Conservation (phyloP, 192 early-diverging fungal genomes). For the Podila minutissima region DNA sequence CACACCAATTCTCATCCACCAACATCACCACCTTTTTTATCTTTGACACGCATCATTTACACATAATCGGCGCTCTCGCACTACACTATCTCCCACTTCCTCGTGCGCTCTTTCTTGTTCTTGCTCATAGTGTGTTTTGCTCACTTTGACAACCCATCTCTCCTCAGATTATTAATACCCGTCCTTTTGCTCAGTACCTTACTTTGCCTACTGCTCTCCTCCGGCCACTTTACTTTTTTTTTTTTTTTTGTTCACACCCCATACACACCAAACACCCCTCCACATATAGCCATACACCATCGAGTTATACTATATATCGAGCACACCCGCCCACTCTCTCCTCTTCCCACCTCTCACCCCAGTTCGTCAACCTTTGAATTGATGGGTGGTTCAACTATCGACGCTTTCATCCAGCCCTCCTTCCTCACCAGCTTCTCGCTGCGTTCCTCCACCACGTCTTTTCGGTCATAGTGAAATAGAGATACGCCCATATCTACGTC, state of each 20-base stretch:
- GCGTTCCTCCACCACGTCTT: conserved; percentile 1
- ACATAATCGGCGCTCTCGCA: not conserved
- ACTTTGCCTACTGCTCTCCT: too few relatives aligned
- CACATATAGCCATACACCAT: not conserved
- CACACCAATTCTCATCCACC: too few relatives aligned
- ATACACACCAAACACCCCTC: not conserved
- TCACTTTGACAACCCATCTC: too few relatives aligned
- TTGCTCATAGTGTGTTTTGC: too few relatives aligned
- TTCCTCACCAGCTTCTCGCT: not conserved
- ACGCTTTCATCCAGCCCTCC: conserved; percentile 2
- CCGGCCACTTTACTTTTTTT: not conserved
- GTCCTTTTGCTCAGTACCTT: too few relatives aligned
- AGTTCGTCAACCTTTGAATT: not conserved
- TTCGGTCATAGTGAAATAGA: not conserved
- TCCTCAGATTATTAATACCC: too few relatives aligned
- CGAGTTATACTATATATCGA: conserved; percentile 2
- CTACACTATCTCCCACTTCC: not conserved
- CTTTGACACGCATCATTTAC: not conserved
- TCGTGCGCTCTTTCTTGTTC: too few relatives aligned
- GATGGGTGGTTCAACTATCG: not conserved
- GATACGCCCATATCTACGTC: not conserved
- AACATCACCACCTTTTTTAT: too few relatives aligned
- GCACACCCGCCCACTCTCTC: not conserved
- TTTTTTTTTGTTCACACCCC: not conserved
- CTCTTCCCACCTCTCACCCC: not conserved